Evolutionary conservation across 306 rosid genomes (phyloP).

Genomic region (Quercus gilva): DNA sequence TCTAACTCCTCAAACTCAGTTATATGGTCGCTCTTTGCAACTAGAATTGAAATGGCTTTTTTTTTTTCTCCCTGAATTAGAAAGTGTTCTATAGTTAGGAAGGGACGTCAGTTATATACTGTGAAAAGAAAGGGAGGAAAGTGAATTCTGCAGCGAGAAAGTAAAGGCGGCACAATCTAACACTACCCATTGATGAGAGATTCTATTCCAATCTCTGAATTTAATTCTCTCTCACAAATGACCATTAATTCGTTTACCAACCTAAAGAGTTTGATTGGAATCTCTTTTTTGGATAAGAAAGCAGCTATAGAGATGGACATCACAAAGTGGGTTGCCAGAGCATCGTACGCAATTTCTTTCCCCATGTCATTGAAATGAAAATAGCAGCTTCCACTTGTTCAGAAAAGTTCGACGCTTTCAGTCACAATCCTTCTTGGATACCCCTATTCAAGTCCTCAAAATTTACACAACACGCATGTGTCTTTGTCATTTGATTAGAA

Average conservation of each 20-base stretch:
- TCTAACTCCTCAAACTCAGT: not conserved
- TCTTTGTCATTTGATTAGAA: no score
- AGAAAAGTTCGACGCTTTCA: slow-evolving; percentile 7
- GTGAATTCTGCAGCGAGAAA: not conserved
- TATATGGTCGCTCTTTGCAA: not conserved
- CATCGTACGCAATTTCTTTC: slow-evolving; percentile 23
- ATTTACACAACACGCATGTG: no score
- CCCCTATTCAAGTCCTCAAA: not conserved
- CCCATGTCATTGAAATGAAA: not conserved
- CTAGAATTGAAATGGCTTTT: not conserved
- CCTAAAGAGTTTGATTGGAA: not conserved
- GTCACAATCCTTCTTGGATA: not conserved
- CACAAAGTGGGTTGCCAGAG: slow-evolving; percentile 9
- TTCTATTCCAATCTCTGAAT: slow-evolving; percentile 21
- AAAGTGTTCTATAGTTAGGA: not conserved
- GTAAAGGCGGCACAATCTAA: not conserved
- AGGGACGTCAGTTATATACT: slow-evolving; percentile 17
- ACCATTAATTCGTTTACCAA: not conserved
- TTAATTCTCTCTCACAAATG: not conserved
- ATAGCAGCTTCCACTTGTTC: slow-evolving; percentile 18
- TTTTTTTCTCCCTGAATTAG: not conserved
- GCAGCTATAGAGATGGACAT: slow-evolving; percentile 10
- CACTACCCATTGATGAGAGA: slow-evolving; percentile 2
- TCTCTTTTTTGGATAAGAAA: slow-evolving; percentile 13
- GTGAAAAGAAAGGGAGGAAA: not conserved